phyloP scores from a whole-genome alignment of 2,329 filamentous ascomycete species.

The Aspergillus ustus region DNA sequence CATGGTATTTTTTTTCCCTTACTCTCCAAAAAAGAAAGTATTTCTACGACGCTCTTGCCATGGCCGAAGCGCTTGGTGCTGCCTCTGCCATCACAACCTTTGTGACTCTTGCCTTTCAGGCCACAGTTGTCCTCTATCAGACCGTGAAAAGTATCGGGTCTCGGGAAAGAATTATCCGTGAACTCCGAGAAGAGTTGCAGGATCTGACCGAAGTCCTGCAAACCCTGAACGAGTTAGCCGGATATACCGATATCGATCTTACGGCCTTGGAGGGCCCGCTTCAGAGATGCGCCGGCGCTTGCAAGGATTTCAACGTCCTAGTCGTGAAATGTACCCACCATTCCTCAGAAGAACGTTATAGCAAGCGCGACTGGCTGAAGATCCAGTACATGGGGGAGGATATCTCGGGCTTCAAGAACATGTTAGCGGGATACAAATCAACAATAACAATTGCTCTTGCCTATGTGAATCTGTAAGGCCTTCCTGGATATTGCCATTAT shows the following conservation, averaged over 20 bases:
- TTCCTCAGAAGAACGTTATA: slow-evolving; percentile 19
- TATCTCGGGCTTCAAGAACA: slow-evolving; percentile 27
- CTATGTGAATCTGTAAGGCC: slow-evolving; percentile 32
- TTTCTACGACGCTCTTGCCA: too few species aligned
- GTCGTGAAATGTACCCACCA: slow-evolving; percentile 24
- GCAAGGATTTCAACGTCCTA: slow-evolving; percentile 24
- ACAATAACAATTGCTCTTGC: slow-evolving; percentile 34
- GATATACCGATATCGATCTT: slow-evolving; percentile 22
- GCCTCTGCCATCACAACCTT: too few species aligned
- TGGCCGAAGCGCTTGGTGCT: too few species aligned
- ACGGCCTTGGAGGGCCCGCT: slow-evolving; percentile 28
- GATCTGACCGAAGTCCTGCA: slow-evolving; percentile 22
- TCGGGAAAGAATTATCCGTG: slow-evolving; percentile 24
- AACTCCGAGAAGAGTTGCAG: slow-evolving; percentile 27
- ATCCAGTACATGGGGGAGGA: slow-evolving; percentile 23
- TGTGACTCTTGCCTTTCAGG: slow-evolving; percentile 25
- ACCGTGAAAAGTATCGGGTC: slow-evolving; percentile 26
- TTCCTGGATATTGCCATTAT: neutral
- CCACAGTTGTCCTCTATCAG: slow-evolving; percentile 27
- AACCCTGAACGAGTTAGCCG: slow-evolving; percentile 19
- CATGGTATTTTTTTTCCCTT: too few species aligned
- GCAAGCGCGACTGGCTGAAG: slow-evolving; percentile 24
- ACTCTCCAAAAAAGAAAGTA: too few species aligned
- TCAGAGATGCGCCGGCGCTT: slow-evolving; percentile 26
- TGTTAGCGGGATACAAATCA: slow-evolving; percentile 30